phyloP scores from a whole-genome alignment of 805 yeast species.

The Jamesozyma gamospora region DNA sequence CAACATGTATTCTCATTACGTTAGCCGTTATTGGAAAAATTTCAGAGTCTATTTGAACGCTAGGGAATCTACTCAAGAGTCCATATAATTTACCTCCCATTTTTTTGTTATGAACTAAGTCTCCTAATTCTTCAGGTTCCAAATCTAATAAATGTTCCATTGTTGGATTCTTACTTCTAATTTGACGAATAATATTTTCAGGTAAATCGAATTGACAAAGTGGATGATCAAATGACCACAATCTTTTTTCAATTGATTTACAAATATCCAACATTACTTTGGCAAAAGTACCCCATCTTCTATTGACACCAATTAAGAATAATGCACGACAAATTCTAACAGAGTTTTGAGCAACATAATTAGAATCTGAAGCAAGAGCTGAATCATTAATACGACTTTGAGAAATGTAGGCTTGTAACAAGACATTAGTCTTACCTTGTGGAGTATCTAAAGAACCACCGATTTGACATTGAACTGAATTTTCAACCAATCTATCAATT shows the following conservation, averaged over 20 bases:
- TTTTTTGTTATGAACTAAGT: slow-evolving; percentile 70
- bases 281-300: slow-evolving; percentile 85
- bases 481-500: slow-evolving; percentile 49
- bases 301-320: slow-evolving; percentile 72
- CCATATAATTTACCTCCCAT: slow-evolving; percentile 58
- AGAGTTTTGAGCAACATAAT: slow-evolving; percentile 91
- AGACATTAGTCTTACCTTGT: slow-evolving; percentile 77
- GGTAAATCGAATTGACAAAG: slow-evolving; percentile 78
- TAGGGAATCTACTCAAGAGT: slow-evolving; percentile 64
- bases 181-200: slow-evolving; percentile 47
- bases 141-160: slow-evolving; percentile 69
- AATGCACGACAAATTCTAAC: slow-evolving; percentile 89
- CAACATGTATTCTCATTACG: slow-evolving; percentile 73
- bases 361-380: slow-evolving; percentile 74
- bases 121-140: slow-evolving; percentile 72
- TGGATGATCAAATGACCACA: slow-evolving; percentile 91
- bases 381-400: slow-evolving; percentile 64
- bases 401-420: slow-evolving; percentile 82
- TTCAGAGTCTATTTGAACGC: slow-evolving; percentile 62
- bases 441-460: slow-evolving; percentile 67
- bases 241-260: slow-evolving; percentile 70
- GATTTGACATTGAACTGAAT: slow-evolving; percentile 66
- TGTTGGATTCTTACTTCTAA: slow-evolving; percentile 54
- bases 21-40: slow-evolving; percentile 80
- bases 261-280: slow-evolving; percentile 70